A percentile compares a stretch with the other conserved stretches of the same genome.
Evolutionary conservation across 305 asterid genomes (phyloP).

Genomic region (Fraxinus floribunda): DNA sequence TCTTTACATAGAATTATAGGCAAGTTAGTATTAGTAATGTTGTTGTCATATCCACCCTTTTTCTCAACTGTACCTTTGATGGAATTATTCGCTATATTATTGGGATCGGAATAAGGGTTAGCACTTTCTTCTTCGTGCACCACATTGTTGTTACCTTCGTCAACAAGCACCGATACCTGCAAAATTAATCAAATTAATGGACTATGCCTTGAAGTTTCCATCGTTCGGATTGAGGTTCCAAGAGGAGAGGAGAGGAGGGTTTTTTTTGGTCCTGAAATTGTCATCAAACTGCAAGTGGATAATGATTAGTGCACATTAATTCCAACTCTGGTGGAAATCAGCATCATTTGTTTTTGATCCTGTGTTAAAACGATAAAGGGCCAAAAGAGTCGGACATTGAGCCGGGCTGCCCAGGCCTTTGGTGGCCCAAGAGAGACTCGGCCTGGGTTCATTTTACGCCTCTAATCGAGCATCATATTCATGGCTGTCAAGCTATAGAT

Average conservation of each 20-base stretch:
- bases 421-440: not conserved
- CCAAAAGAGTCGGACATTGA: not conserved
- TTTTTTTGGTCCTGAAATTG: not conserved
- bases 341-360: not conserved
- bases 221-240: not conserved
- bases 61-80: not conserved
- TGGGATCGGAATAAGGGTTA: not conserved
- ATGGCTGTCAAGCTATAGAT: not conserved
- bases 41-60: not conserved
- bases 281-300: not conserved
- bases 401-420: not conserved
- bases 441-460: not conserved
- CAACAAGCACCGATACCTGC: not conserved
- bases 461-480: not conserved
- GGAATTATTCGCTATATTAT: not conserved
- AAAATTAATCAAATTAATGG: not conserved
- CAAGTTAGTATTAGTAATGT: not conserved
- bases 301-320: not conserved
- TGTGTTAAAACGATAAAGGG: not conserved
- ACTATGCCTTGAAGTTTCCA: not conserved
- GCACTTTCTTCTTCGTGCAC: not conserved
- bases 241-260: not conserved
- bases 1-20: not conserved
- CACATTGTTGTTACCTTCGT: not conserved
- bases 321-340: not conserved